These are phyloP conservation scores for Calonectria multiphialidica DNA, from an alignment of 2,329 filamentous ascomycete genomes.

Conservation along the genomic window DNA sequence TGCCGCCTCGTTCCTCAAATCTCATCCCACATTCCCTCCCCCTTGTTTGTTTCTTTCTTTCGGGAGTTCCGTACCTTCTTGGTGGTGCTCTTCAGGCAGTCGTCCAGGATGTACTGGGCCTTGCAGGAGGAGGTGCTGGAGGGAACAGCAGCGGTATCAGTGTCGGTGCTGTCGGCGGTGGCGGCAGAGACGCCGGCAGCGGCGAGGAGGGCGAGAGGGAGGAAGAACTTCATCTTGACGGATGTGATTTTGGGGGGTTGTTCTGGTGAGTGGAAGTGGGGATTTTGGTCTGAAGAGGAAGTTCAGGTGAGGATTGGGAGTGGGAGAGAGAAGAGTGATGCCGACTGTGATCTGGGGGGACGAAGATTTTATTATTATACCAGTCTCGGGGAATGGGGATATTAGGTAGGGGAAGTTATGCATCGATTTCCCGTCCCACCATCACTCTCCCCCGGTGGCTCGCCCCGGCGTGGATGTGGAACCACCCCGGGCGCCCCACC, in stretches of 20 bases:
- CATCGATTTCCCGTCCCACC: conserved; percentile 11
- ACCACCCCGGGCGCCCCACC: not conserved
- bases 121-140: conserved; percentile 50
- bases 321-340: not conserved
- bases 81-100: conserved; percentile 56
- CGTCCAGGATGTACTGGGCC: conserved; percentile 61
- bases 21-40: not conserved
- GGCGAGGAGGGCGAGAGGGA: conserved; percentile 55
- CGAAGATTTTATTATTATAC: conserved; percentile 9
- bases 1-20: too few species aligned
- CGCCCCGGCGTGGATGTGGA: not conserved
- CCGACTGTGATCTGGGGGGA: not conserved
- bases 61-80: conserved; percentile 46
- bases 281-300: not conserved
- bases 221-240: conserved; percentile 60
- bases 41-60: too few species aligned
- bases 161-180: conserved; percentile 48
- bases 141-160: conserved; percentile 42
- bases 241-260: not conserved
- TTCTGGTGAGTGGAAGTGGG: not conserved
- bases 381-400: conserved; percentile 3
- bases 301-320: not conserved
- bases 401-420: conserved; percentile 16
- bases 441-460: not conserved
- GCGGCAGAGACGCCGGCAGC: conserved; percentile 50